Conservation (phyloP, 345 rosid species). For the Citropsis articulata region DNA sequence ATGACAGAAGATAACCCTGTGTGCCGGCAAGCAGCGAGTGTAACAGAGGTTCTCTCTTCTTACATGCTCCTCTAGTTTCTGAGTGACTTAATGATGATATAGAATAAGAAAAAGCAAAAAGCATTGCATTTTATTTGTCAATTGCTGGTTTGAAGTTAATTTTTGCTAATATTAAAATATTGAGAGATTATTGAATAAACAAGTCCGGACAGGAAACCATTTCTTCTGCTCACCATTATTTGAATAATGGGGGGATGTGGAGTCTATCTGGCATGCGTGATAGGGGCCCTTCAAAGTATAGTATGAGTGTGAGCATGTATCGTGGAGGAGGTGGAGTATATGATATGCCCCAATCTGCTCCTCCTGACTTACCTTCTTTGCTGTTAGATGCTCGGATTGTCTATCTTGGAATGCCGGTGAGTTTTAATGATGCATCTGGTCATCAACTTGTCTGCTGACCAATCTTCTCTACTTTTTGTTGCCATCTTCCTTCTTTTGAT, state of each 20-base stretch:
- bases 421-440: constrained; percentile 13
- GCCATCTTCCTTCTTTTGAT: neutral
- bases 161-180: neutral
- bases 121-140: neutral
- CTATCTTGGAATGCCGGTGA: constrained; percentile 94
- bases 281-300: constrained; percentile 47
- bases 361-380: constrained; percentile 91
- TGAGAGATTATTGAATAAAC: neutral
- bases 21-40: constrained; percentile 58
- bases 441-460: constrained; percentile 2
- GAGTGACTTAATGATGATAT: constrained; percentile 1
- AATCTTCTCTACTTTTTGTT: neutral
- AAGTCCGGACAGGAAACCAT: constrained; percentile 59
- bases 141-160: constrained; percentile 2
- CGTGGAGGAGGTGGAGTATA: constrained; percentile 65
- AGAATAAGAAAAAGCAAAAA: neutral
- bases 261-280: constrained; percentile 44
- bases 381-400: constrained; percentile 82
- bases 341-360: constrained; percentile 58
- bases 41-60: constrained; percentile 57
- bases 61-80: constrained; percentile 6
- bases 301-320: constrained; percentile 77
- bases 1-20: constrained; percentile 79
- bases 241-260: constrained; percentile 65
- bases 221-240: constrained; percentile 60